phyloP scores from a whole-genome alignment of 257 asterid species.

The Salvia miltiorrhiza region DNA sequence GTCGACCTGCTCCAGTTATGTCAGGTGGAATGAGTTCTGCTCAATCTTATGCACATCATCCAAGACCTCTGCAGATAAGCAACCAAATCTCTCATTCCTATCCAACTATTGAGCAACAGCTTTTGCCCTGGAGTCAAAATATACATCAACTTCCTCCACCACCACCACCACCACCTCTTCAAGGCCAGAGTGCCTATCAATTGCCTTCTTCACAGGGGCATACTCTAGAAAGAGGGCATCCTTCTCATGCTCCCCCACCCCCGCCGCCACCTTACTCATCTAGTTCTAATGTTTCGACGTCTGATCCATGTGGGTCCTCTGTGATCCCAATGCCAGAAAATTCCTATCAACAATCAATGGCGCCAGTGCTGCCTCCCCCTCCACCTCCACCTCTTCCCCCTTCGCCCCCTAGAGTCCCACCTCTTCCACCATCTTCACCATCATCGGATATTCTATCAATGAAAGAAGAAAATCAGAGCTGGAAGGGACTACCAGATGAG shows the following conservation, averaged over 20 bases:
- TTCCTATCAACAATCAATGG: slow-evolving; percentile 26
- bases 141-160: slow-evolving; percentile 37
- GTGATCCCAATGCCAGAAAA: slow-evolving; percentile 23
- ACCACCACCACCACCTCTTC: slow-evolving; percentile 26
- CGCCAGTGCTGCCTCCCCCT: slow-evolving; percentile 21
- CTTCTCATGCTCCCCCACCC: slow-evolving; percentile 32
- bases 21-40: slow-evolving; percentile 37
- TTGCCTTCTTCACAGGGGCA: slow-evolving; percentile 48
- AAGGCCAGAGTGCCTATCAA: slow-evolving; percentile 34
- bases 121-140: slow-evolving; percentile 48
- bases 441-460: slow-evolving; percentile 26
- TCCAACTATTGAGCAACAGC: slow-evolving; percentile 36
- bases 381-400: slow-evolving; percentile 54
- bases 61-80: slow-evolving; percentile 40
- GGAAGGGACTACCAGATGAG: slow-evolving; percentile 18
- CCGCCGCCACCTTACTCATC: slow-evolving; percentile 29
- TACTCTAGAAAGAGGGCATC: slow-evolving; percentile 36
- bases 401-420: slow-evolving; percentile 54
- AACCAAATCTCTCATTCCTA: slow-evolving; percentile 35
- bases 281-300: slow-evolving; percentile 28
- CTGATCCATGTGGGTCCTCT: slow-evolving; percentile 35
- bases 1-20: slow-evolving; percentile 29
- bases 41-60: slow-evolving; percentile 39
- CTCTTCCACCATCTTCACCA: slow-evolving; percentile 54
- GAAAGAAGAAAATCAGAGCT: slow-evolving; percentile 24